phyloP scores from a whole-genome alignment of 2,329 filamentous ascomycete species.

The Cladophialophora immunda region DNA sequence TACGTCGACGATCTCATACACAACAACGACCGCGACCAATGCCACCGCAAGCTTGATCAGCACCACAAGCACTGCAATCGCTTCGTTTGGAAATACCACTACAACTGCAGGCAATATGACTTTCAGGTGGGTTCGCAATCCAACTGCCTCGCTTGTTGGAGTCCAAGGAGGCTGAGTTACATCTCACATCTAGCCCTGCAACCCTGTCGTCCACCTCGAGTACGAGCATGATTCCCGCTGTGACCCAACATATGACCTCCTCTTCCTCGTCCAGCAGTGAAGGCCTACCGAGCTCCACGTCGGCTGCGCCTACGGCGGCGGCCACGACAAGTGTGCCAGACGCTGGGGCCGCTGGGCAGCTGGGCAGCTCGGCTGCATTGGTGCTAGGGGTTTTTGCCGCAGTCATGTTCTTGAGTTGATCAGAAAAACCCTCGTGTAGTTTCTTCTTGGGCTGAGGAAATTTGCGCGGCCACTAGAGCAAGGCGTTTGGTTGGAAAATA shows the following conservation, averaged over 20 bases:
- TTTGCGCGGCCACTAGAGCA: not conserved
- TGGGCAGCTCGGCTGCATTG: conserved; percentile 46
- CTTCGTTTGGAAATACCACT: conserved; percentile 63
- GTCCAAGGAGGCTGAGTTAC: conserved; percentile 1
- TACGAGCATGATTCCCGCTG: conserved; percentile 22
- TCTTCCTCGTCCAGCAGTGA: conserved; percentile 32
- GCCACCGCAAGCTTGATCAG: conserved; percentile 32
- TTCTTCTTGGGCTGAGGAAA: conserved; percentile 3
- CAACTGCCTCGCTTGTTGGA: not conserved
- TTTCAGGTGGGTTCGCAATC: conserved; percentile 36
- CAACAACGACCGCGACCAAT: conserved; percentile 32
- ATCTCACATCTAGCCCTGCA: conserved; percentile 25
- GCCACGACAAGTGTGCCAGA: conserved; percentile 35
- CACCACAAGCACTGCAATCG: conserved; percentile 27
- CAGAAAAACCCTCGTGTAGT: not conserved
- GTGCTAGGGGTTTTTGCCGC: conserved; percentile 47
- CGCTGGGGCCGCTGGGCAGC: conserved; percentile 41
- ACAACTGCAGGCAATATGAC: conserved; percentile 64
- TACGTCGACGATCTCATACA: conserved; percentile 32
- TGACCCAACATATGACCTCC: conserved; percentile 28
- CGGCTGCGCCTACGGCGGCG: conserved; percentile 33
- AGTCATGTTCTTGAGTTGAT: conserved; percentile 45
- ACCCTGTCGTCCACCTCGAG: conserved; percentile 38
- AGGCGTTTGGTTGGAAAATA: not conserved
- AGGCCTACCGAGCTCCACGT: conserved; percentile 35